Base-by-base conservation (phyloP, 1,139 yeast genomes). In the Debaryomycetaceae sp. region DNA sequence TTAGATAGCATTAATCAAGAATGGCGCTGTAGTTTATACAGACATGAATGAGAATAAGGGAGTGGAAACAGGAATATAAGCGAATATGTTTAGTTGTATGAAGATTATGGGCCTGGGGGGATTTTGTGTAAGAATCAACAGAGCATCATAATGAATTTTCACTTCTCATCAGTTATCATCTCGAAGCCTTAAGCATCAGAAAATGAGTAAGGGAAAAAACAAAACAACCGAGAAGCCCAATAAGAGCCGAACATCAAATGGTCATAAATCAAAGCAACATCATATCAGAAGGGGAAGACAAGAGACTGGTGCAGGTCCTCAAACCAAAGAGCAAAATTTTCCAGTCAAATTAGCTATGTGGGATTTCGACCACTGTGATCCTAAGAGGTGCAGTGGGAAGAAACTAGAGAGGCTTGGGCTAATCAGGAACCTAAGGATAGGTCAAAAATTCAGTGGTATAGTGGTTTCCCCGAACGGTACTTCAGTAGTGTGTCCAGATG, bases 341-440 rank as follows among this genome's bases (percentile, higher is more conserved):
- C 92, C 89, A 1, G 78, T 83, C 17, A 83, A 83, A 55, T 54
- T 85, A 31, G 92, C 91, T 8, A 86, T 86, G 95, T 86, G 95
- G 97, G 92, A 92, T 63, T 92, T 94, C 58, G 96, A 91, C 52
- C 99, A 92, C 60, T 92, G 99, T 66, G 98, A 92, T 63, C 99
- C 99, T 3, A 94, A 94, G 59, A 75, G 98, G 58, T 92, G 99
- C 58, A 85, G 95, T 48, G 99, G 98, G 17, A 92, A 92, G 67
- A 92, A 91, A 59, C 71, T 92, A 30, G 96, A 88, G 57, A 71
- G 98, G 41, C 63, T 92, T 30, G 98, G 98, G 0, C 64, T 88
- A 26, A 89, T 94, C 37, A 80, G 81, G 46, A 79, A 80, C 44
- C 61, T 94, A 45, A 68, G 95, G 45, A 79, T 92, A 11, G 98